Conservation (phyloP, 1,139 yeast genomes). For the Yamadazyma mexicana region DNA sequence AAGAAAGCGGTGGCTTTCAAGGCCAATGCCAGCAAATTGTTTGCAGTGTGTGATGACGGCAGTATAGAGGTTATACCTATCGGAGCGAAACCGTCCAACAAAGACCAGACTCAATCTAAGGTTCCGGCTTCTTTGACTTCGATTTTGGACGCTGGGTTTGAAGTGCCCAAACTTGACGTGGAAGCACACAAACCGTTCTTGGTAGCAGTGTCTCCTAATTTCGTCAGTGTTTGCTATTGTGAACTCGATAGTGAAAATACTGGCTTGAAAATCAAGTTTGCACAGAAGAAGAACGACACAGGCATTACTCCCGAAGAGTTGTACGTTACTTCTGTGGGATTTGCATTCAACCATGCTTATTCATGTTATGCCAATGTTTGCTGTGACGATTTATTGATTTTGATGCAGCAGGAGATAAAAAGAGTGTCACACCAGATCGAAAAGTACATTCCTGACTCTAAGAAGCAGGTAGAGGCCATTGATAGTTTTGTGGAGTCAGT, state of each 20-base stretch:
- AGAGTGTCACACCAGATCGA: constrained; percentile 21
- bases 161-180: constrained; percentile 32
- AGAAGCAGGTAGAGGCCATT: constrained; percentile 21
- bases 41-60: constrained; percentile 1
- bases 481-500: constrained; percentile 44
- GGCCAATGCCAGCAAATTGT: not conserved
- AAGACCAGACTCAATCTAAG: constrained; percentile 21
- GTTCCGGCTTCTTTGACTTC: constrained; percentile 11
- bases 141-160: constrained; percentile 60
- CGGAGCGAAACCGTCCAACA: not conserved
- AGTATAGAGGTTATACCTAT: not conserved
- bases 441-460: constrained; percentile 17
- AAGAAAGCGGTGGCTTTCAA: constrained; percentile 1
- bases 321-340: constrained; percentile 51
- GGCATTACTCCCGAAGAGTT: constrained; percentile 30
- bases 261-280: constrained; percentile 29
- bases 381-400: constrained; percentile 65
- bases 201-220: constrained; percentile 55
- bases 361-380: constrained; percentile 65
- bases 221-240: constrained; percentile 48
- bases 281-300: constrained; percentile 22
- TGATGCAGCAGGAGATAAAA: constrained; percentile 49
- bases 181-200: constrained; percentile 30
- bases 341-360: constrained; percentile 65
- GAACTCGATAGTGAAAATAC: constrained; percentile 18